Base-by-base conservation (phyloP, 2,329 filamentous ascomycete genomes). In the Lachnellula suecica region DNA sequence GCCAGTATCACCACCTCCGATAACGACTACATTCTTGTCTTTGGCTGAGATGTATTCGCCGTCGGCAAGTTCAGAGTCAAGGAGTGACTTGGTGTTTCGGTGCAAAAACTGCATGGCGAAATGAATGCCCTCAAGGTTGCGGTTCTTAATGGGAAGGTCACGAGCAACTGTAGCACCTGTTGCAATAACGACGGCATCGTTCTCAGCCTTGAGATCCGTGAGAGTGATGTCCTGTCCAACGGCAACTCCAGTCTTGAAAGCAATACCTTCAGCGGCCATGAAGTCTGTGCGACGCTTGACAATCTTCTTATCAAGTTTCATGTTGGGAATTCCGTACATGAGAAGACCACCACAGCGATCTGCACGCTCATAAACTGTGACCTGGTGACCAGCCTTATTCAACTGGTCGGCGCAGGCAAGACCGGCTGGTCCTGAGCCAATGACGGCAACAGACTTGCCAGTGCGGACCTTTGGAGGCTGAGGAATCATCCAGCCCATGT, bases 321-420 rank as follows among this genome's bases (percentile, higher is more conserved):
- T 97, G 79, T 97, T 97, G 61, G 93, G 93, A 62, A 97, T 97
- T 62, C 93, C 93, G 69, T 97, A 97, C 93, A 97, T 97, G 66
- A 97, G 83, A 50, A 97, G 79, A 71, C 93, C 93, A 74, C 93
- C 93, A 52, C 88, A 77, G 60, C 93, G 90, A 69, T 97, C 93
- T 54, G 91, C 84, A 59, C 93, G 90, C 79, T 97, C 93, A 67
- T 94, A 97, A 17, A 97, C 84, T 11, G 91, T 96, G 49, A 97
- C 91, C 4, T 70, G 75, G 74, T 97, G 93, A 24, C 93, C 93
- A 63, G 89, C 90, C 65, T 88, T 88, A 82, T 97, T 97, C 61
- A 97, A 84, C 73, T 97, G 93, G 68, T 97, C 93, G 58, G 93
- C 92, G 54, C 84, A 84, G 50, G 93, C 91, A 63, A 97, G 84